These are phyloP conservation scores for Hypoxylon lienhwacheense DNA, from an alignment of 495 filamentous ascomycete species.

Conservation along the genomic window DNA sequence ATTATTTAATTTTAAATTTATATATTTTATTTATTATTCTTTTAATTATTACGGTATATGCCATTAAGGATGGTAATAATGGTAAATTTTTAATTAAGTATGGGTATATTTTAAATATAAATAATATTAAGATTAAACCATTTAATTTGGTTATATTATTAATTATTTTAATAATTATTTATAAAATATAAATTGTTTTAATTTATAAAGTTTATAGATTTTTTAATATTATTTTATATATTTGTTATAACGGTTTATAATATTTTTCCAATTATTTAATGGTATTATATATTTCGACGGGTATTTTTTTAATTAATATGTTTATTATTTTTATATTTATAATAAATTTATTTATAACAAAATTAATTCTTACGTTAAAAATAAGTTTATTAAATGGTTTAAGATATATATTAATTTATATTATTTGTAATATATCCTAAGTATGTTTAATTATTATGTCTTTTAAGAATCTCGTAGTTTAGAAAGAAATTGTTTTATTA, in stretches of 20 bases:
- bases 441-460: conserved; percentile 1
- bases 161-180: neutral
- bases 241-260: neutral
- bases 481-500: neutral
- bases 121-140: neutral
- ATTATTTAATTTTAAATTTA: neutral
- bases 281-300: neutral
- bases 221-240: neutral
- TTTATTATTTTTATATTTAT: neutral
- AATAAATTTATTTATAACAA: neutral
- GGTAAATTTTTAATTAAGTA: neutral
- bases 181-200: neutral
- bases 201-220: neutral
- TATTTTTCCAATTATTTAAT: neutral
- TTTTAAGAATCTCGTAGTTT: neutral
- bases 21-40: neutral
- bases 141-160: neutral
- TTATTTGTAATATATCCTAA: neutral
- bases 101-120: neutral
- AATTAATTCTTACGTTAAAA: neutral
- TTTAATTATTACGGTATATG: neutral
- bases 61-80: neutral
- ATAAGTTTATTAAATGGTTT: neutral
- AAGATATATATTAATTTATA: neutral
- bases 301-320: neutral